phyloP scores from a whole-genome alignment of 768 basidiomycete species.

The Leccinum pellstonianum region DNA sequence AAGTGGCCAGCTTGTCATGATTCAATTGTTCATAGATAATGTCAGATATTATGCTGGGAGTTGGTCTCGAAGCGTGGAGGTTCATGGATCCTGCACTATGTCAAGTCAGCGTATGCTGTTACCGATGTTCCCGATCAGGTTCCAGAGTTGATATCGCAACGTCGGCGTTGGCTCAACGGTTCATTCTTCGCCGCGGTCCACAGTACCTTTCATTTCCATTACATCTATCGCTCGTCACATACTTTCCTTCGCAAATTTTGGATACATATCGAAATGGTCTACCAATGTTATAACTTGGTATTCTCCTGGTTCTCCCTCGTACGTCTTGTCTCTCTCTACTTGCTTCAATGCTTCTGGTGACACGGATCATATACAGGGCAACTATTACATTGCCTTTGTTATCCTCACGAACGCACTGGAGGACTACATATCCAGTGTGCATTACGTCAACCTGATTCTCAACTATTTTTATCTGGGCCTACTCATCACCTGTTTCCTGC shows the following conservation, averaged over 20 bases:
- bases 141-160: constrained; percentile 92
- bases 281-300: constrained; percentile 86
- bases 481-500: constrained; percentile 82
- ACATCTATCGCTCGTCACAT: constrained; percentile 91
- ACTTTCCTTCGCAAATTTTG: constrained; percentile 81
- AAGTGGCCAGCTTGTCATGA: constrained; percentile 22
- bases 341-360: constrained; percentile 2
- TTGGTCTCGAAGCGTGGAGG: constrained; percentile 91
- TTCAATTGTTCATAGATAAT: constrained; percentile 12
- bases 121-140: constrained; percentile 96
- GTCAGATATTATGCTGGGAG: constrained; percentile 92
- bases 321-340: constrained; percentile 23
- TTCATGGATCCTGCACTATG: constrained; percentile 93
- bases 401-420: constrained; percentile 78
- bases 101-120: constrained; percentile 89
- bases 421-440: constrained; percentile 55
- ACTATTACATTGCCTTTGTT: constrained; percentile 87
- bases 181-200: constrained; percentile 98
- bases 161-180: constrained; percentile 95
- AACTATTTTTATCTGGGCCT: constrained; percentile 88
- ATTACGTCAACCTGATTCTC: constrained; percentile 72
- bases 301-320: constrained; percentile 91
- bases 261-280: constrained; percentile 93
- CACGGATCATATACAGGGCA: constrained; percentile 49
- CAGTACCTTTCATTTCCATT: constrained; percentile 89